These are phyloP conservation scores for Starmerella gropengiesseri DNA, from an alignment of 805 yeast species.

Conservation along the genomic window DNA sequence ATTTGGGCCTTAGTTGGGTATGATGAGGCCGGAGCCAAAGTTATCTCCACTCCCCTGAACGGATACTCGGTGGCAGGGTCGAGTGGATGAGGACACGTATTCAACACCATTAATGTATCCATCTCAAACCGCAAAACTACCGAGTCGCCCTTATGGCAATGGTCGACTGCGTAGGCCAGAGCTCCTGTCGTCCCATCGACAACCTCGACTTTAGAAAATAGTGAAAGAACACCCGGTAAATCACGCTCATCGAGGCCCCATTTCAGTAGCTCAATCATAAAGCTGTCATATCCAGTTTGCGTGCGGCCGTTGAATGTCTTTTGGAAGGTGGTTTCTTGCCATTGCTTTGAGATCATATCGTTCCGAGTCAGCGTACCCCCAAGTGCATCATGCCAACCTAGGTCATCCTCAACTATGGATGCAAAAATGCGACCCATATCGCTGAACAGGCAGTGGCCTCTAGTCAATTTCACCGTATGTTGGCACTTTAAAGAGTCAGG, in stretches of 20 bases:
- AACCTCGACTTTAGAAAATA: constrained; percentile 7
- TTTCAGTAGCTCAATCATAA: constrained; percentile 10
- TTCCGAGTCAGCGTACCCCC: constrained; percentile 9
- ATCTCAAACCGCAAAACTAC: constrained; percentile 13
- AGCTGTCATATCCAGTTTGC: constrained; percentile 12
- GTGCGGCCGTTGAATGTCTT: constrained; percentile 5
- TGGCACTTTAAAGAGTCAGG: constrained; percentile 14
- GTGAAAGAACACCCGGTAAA: constrained; percentile 10
- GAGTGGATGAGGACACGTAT: constrained; percentile 15
- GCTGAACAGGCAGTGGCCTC: constrained; percentile 13
- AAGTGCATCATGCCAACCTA: constrained; percentile 15
- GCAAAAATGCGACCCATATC: constrained; percentile 15
- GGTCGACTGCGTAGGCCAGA: constrained; percentile 2
- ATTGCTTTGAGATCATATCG: constrained; percentile 10
- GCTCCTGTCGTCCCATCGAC: constrained; percentile 1
- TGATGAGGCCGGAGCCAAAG: neutral
- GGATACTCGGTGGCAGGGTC: constrained; percentile 10
- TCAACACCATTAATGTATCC: constrained; percentile 11
- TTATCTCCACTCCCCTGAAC: constrained; percentile 9
- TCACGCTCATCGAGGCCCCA: constrained; percentile 12
- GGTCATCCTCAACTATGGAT: constrained; percentile 8
- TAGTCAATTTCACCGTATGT: constrained; percentile 11
- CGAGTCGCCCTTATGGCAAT: constrained; percentile 1
- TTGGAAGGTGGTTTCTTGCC: constrained; percentile 13
- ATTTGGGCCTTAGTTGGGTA: neutral